A percentile compares a stretch with the other conserved stretches of the same genome.
Conservation (phyloP, 331 rosid species). For the Quercus lobata region DNA sequence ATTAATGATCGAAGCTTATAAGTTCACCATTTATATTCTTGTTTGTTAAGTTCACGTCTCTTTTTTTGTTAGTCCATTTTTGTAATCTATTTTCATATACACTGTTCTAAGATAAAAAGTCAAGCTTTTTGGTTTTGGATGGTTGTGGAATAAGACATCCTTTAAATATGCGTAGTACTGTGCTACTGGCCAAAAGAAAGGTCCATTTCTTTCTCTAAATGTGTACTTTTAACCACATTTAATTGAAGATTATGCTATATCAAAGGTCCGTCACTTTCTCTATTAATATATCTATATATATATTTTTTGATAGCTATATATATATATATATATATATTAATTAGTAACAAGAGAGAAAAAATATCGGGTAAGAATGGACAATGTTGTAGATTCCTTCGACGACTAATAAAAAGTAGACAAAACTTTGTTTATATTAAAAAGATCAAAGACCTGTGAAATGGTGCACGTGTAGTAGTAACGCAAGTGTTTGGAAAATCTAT, state of each 20-base stretch:
- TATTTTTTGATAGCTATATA: too few species aligned
- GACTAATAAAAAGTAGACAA: neutral
- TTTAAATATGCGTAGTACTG: too few species aligned
- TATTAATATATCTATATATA: too few species aligned
- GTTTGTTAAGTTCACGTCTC: neutral
- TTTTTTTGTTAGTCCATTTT: neutral
- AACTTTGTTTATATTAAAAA: neutral
- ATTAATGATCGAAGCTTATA: too few species aligned
- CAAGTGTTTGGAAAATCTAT: neutral
- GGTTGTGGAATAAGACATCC: too few species aligned
- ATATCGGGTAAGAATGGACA: neutral
- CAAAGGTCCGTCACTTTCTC: too few species aligned
- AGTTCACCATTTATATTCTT: neutral
- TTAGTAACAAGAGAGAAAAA: neutral
- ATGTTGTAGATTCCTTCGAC: neutral
- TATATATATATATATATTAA: neutral
- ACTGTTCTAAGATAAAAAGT: too few species aligned
- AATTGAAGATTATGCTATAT: too few species aligned
- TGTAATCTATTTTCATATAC: neutral
- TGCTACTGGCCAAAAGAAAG: too few species aligned
- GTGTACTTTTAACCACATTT: too few species aligned
- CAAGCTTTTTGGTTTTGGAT: too few species aligned
- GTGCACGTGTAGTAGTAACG: neutral
- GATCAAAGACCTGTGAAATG: neutral
- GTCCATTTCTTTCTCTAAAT: too few species aligned